Conservation (phyloP, 805 yeast genomes). For the Torulaspora quercuum region DNA sequence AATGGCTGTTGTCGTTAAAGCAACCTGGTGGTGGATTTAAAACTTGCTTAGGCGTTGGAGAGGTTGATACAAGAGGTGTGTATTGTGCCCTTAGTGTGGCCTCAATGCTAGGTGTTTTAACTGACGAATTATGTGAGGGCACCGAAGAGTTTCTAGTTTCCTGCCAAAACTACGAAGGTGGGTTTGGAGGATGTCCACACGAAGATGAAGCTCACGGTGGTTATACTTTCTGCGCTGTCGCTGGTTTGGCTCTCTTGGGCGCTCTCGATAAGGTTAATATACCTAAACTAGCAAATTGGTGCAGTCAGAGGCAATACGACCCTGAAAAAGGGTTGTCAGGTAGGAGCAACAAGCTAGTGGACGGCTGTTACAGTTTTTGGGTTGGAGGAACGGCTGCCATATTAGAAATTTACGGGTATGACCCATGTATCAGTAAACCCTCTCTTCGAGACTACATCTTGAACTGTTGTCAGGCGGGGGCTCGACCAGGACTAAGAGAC, state of each 20-base stretch:
- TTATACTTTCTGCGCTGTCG: slow-evolving; percentile 86
- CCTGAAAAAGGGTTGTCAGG: slow-evolving; percentile 90
- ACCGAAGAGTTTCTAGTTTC: slow-evolving; percentile 55
- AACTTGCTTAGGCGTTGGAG: slow-evolving; percentile 52
- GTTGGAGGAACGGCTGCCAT: slow-evolving; percentile 77
- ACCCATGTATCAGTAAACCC: slow-evolving; percentile 46
- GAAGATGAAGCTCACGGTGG: slow-evolving; percentile 96
- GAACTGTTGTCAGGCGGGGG: slow-evolving; percentile 64
- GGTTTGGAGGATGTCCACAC: slow-evolving; percentile 76
- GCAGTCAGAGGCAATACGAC: slow-evolving; percentile 58
- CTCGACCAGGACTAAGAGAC: slow-evolving; percentile 75
- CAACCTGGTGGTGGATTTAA: slow-evolving; percentile 67
- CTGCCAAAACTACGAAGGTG: slow-evolving; percentile 95
- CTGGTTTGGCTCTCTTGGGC: slow-evolving; percentile 50
- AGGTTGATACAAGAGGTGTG: slow-evolving; percentile 76
- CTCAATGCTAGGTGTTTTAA: slow-evolving; percentile 56
- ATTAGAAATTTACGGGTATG: slow-evolving; percentile 31
- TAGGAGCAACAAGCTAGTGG: slow-evolving; percentile 88
- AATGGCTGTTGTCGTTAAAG: slow-evolving; percentile 67
- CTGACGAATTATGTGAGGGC: slow-evolving; percentile 54
- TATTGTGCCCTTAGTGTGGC: slow-evolving; percentile 83
- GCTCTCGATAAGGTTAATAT: slow-evolving; percentile 46
- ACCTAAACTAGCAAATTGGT: slow-evolving; percentile 60
- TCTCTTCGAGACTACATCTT: slow-evolving; percentile 64
- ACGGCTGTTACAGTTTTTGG: slow-evolving; percentile 96